Evolutionary conservation across 108 stramenopile genomes (phyloP).

Genomic region (Aurantiochytrium sp.): DNA sequence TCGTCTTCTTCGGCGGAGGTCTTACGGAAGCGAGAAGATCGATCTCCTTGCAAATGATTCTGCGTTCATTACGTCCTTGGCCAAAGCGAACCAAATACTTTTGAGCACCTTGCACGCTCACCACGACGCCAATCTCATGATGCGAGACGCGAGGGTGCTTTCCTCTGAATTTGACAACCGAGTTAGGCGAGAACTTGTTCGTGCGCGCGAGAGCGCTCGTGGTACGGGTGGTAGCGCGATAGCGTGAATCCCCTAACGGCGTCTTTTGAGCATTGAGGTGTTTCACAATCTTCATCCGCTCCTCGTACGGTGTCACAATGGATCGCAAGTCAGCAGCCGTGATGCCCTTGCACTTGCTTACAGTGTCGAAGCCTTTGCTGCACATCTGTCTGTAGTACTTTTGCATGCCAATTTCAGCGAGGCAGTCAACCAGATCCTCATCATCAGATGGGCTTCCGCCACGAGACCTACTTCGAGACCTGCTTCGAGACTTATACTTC

Average conservation of each 20-base stretch:
- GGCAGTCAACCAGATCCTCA: background rate
- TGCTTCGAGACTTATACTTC: background rate
- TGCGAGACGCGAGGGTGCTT: background rate
- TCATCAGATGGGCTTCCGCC: background rate
- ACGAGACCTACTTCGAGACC: background rate
- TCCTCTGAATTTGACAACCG: too few relatives aligned
- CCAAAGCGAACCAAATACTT: background rate
- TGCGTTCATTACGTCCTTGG: background rate
- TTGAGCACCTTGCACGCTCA: background rate
- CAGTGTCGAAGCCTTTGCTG: background rate
- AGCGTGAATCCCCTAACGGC: too few relatives aligned
- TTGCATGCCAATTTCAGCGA: background rate
- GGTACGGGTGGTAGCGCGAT: too few relatives aligned
- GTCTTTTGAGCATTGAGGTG: too few relatives aligned
- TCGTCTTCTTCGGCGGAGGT: background rate
- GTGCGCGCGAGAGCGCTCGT: too few relatives aligned
- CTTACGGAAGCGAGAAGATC: background rate
- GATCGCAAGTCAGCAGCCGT: background rate
- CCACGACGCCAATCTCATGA: background rate
- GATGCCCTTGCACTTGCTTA: background rate
- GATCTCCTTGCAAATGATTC: background rate
- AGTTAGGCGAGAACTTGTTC: too few relatives aligned
- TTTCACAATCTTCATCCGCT: background rate
- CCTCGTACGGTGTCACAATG: background rate
- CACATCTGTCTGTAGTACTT: background rate